Percentiles rank a stretch among this genome's conserved stretches.
These are phyloP conservation scores for Grosmannia clavigera DNA, from an alignment of 2,329 filamentous ascomycete genomes.

Conservation along the genomic window DNA sequence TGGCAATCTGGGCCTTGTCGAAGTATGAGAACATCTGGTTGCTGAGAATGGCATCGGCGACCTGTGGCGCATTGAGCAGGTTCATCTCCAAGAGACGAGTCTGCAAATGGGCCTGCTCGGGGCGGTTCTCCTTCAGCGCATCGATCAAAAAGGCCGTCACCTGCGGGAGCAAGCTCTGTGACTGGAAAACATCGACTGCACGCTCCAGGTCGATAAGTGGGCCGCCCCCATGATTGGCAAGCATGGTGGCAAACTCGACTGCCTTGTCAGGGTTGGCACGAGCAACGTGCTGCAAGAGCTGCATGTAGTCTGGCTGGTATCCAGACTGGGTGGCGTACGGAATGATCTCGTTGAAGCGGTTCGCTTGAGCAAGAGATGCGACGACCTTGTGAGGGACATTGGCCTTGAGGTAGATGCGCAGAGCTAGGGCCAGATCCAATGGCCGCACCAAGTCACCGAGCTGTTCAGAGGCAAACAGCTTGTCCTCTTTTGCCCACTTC, in stretches of 20 bases:
- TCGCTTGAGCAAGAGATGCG: slow-evolving; percentile 85
- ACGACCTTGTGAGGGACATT: slow-evolving; percentile 90
- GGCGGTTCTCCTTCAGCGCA: slow-evolving; percentile 85
- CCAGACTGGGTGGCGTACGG: slow-evolving; percentile 75
- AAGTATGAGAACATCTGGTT: slow-evolving; percentile 99
- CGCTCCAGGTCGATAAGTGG: slow-evolving; percentile 85
- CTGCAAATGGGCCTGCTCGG: slow-evolving; percentile 86
- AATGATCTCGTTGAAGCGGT: slow-evolving; percentile 93
- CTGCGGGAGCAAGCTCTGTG: slow-evolving; percentile 94
- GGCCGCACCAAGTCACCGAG: slow-evolving; percentile 86
- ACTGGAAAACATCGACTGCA: slow-evolving; percentile 95
- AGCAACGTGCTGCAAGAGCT: slow-evolving; percentile 83
- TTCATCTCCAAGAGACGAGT: slow-evolving; percentile 98
- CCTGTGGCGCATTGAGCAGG: slow-evolving; percentile 87
- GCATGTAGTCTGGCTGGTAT: slow-evolving; percentile 92
- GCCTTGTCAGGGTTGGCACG: slow-evolving; percentile 87
- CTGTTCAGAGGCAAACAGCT: slow-evolving; percentile 91
- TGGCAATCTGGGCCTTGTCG: slow-evolving; percentile 78
- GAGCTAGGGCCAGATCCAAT: slow-evolving; percentile 77
- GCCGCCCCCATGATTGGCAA: slow-evolving; percentile 80
- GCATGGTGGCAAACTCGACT: slow-evolving; percentile 81
- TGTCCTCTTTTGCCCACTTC: slow-evolving; percentile 96
- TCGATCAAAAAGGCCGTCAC: slow-evolving; percentile 97
- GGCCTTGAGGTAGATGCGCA: slow-evolving; percentile 82
- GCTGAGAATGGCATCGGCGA: slow-evolving; percentile 91